These are phyloP conservation scores for Zoysia pacifica DNA, from an alignment of 176 grass and related monocot genomes.

Conservation along the genomic window DNA sequence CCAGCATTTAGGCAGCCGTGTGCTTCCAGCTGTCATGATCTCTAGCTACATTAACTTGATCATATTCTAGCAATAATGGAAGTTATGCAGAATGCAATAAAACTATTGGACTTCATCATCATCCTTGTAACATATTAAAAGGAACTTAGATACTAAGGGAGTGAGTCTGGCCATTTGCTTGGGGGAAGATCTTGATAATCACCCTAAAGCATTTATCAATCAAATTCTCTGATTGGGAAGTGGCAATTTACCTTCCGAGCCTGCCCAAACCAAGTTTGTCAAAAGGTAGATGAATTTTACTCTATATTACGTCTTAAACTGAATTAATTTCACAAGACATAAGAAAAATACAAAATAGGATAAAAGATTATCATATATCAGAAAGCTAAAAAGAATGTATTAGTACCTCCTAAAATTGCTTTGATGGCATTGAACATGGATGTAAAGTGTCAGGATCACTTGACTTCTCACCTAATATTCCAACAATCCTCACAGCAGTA, in stretches of 20 bases:
- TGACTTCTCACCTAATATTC: conserved; percentile 74
- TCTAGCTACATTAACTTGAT: too few species aligned
- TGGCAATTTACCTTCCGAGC: conserved; percentile 94
- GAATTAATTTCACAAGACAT: too few species aligned
- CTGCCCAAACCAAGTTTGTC: conserved; percentile 56
- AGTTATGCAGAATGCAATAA: conserved; percentile 3
- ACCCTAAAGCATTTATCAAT: conserved; percentile 77
- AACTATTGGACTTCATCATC: conserved; percentile 65
- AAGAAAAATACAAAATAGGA: too few species aligned
- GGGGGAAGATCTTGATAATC: conserved; percentile 69
- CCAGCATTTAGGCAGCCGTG: too few species aligned
- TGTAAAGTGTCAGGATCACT: conserved; percentile 88
- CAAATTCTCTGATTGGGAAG: conserved; percentile 86
- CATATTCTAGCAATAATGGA: too few species aligned
- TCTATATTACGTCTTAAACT: too few species aligned
- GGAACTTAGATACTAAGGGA: conserved; percentile 71
- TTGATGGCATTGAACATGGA: conserved; percentile 83
- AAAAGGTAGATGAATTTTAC: neutral
- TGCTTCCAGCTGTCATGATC: too few species aligned
- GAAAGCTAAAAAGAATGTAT: conserved; percentile 3
- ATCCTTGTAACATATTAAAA: conserved; percentile 79
- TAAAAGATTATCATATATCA: neutral
- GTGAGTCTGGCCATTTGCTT: conserved; percentile 78
- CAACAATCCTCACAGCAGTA: conserved; percentile 78
- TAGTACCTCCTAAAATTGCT: conserved; percentile 86